Evolutionary conservation across 2,329 filamentous ascomycete species (phyloP).

Genomic region (Apiospora sp.): DNA sequence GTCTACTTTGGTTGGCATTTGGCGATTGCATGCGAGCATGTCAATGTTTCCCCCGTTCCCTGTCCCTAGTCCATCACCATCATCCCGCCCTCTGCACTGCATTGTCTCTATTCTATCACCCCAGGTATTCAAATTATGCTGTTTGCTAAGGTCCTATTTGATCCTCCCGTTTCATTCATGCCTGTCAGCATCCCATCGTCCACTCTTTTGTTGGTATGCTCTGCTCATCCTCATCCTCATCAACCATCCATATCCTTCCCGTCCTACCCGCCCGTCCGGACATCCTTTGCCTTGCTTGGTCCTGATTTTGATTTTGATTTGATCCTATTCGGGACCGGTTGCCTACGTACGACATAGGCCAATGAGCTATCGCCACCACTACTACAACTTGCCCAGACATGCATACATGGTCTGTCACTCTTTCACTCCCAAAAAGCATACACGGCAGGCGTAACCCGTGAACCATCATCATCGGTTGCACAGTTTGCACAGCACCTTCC

Average conservation of each 20-base stretch:
- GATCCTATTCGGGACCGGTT: conserved; percentile 14
- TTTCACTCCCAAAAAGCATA: conserved; percentile 2
- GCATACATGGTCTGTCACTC: background rate
- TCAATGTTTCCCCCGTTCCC: background rate
- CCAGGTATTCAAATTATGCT: background rate
- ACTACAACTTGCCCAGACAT: conserved; percentile 5
- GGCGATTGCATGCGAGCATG: background rate
- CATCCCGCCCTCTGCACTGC: conserved; percentile 1
- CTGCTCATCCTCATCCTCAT: conserved; percentile 11
- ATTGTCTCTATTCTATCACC: background rate
- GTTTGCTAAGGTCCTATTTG: background rate
- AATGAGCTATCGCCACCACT: conserved; percentile 4
- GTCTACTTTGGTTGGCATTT: background rate
- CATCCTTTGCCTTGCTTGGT: conserved; percentile 12
- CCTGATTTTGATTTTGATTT: conserved; percentile 6
- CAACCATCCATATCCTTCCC: conserved; percentile 5
- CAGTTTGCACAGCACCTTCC: conserved; percentile 15
- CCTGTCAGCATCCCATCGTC: conserved; percentile 3
- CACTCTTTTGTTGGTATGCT: background rate
- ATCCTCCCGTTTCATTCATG: conserved; percentile 3
- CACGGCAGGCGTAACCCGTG: conserved; percentile 13
- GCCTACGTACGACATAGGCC: conserved; percentile 16
- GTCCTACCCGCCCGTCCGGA: conserved; percentile 14
- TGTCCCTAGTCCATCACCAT: background rate
- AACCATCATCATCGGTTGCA: conserved; percentile 13